These are phyloP conservation scores for Plasmodium berghei DNA, from an alignment of 169 alveolate species.

Conservation along the genomic window DNA sequence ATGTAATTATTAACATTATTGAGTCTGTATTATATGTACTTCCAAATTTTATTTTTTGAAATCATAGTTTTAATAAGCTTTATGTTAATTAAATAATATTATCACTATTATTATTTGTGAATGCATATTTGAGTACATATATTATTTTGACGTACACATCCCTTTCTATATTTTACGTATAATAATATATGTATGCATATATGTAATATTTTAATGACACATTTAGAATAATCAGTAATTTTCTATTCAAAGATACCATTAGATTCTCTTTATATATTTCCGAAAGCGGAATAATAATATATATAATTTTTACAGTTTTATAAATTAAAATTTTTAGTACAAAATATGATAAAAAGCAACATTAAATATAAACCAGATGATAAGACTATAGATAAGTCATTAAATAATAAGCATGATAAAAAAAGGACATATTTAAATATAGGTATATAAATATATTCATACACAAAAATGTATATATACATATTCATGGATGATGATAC, in stretches of 20 bases:
- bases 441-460: conserved; percentile 18
- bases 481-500: background rate
- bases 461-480: conserved; percentile 5
- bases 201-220: conserved; percentile 3
- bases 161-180: conserved; percentile 2
- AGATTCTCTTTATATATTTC: conserved; percentile 4
- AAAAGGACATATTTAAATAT: conserved; percentile 43
- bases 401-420: conserved; percentile 45
- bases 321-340: conserved; percentile 23
- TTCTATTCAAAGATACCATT: background rate
- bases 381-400: conserved; percentile 36
- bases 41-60: no score
- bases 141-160: background rate
- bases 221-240: conserved; percentile 5
- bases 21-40: no score
- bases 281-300: background rate
- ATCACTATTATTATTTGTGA: no score
- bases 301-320: conserved; percentile 7
- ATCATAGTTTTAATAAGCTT: no score
- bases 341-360: conserved; percentile 52
- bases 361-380: conserved; percentile 38
- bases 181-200: conserved; percentile 1
- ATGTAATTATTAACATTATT: no score
- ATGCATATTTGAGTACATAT: no score
- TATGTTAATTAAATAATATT: no score